Percentiles rank a stretch among this genome's conserved stretches.
Conservation (phyloP, 352 stramenopile genomes). For the Pythium scleroteichum region DNA sequence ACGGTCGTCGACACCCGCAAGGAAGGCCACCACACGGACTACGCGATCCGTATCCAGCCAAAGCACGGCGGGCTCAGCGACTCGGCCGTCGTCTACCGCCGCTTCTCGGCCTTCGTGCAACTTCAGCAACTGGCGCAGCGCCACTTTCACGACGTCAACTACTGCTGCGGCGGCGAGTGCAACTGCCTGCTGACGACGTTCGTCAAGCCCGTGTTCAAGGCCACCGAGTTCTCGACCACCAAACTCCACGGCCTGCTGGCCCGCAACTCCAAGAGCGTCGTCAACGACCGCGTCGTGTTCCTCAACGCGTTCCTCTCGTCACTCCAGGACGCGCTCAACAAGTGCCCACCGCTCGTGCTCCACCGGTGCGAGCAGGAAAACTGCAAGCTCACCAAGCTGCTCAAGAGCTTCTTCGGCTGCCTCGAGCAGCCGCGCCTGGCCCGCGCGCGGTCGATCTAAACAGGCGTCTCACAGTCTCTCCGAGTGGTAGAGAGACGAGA, state of each 20-base stretch:
- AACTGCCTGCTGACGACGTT: conserved; percentile 72
- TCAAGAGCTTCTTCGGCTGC: conserved; percentile 81
- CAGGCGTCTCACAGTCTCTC: background rate
- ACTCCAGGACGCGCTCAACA: conserved; percentile 74
- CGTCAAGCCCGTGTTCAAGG: conserved; percentile 62
- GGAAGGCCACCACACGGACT: conserved; percentile 80
- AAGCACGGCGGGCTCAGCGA: conserved; percentile 43
- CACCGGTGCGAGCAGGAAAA: conserved; percentile 75
- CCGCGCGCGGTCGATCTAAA: conserved; percentile 23
- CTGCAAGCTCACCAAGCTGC: conserved; percentile 82
- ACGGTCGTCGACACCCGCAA: conserved; percentile 77
- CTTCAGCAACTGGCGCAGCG: conserved; percentile 71
- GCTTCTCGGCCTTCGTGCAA: conserved; percentile 86
- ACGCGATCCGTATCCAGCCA: conserved; percentile 77
- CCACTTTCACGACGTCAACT: conserved; percentile 62
- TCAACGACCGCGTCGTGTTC: conserved; percentile 75
- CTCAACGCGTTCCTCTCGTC: conserved; percentile 81
- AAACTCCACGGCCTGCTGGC: conserved; percentile 25
- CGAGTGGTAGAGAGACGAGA: background rate
- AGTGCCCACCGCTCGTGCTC: conserved; percentile 75
- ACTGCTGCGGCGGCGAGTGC: conserved; percentile 68
- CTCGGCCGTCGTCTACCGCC: conserved; percentile 73
- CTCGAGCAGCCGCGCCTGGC: conserved; percentile 19
- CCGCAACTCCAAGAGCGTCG: conserved; percentile 39
- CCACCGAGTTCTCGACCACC: conserved; percentile 76